phyloP scores from a whole-genome alignment of 2,329 filamentous ascomycete genomes.

The Cercospora beticola region DNA sequence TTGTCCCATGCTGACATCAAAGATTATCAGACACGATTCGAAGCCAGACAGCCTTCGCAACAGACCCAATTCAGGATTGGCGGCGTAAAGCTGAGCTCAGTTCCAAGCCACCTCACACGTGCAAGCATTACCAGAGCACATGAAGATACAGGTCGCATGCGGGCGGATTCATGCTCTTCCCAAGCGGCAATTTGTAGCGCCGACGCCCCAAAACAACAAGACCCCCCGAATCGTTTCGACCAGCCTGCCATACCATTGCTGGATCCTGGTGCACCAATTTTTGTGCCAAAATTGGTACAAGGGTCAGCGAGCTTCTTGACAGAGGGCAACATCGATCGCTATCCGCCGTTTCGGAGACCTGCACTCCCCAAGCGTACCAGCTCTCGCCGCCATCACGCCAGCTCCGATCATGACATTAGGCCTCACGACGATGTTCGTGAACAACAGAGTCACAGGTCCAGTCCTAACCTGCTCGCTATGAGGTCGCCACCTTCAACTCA shows the following conservation, averaged over 20 bases:
- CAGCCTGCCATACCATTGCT: conserved; percentile 18
- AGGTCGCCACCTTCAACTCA: background rate
- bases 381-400: conserved; percentile 2
- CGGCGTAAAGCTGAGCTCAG: conserved; percentile 26
- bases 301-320: conserved; percentile 20
- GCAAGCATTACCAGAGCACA: conserved; percentile 23
- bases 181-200: conserved; percentile 19
- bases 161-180: conserved; percentile 24
- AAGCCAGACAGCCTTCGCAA: conserved; percentile 21
- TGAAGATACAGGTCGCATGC: conserved; percentile 23
- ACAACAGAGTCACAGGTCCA: conserved; percentile 19
- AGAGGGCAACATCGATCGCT: conserved; percentile 25
- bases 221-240: background rate
- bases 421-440: background rate
- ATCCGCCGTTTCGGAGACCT: conserved; percentile 26
- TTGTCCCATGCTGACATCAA: conserved; percentile 33
- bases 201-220: background rate
- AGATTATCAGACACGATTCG: conserved; percentile 28
- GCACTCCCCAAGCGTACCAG: conserved; percentile 4
- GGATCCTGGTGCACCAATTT: conserved; percentile 33
- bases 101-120: conserved; percentile 20
- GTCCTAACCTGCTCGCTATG: conserved; percentile 26
- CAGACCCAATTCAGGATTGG: conserved; percentile 4
- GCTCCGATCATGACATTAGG: background rate
- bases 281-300: conserved; percentile 32